A percentile compares a stretch with the other conserved stretches of the same genome.
phyloP scores from a whole-genome alignment of 73 alveolate species.

The Paramecium sexaurelia region DNA sequence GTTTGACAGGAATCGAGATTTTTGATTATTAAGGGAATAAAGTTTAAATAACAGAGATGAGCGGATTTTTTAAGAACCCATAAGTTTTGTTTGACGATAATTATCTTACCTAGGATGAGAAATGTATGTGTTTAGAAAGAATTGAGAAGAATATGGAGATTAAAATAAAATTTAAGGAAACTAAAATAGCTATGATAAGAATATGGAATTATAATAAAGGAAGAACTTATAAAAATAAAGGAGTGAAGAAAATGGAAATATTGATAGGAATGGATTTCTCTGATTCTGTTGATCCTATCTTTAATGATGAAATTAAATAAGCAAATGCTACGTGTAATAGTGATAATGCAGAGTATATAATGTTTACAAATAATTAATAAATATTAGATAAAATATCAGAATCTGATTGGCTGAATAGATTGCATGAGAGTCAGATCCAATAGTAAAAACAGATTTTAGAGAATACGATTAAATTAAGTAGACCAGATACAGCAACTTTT shows the following conservation, averaged over 20 bases:
- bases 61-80: conserved; percentile 71
- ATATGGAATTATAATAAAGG: conserved; percentile 90
- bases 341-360: conserved; percentile 75
- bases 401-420: conserved; percentile 81
- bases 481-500: conserved; percentile 33
- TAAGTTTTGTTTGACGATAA: conserved; percentile 76
- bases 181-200: conserved; percentile 79
- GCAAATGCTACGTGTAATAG: conserved; percentile 78
- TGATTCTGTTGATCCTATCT: conserved; percentile 53
- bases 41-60: background rate
- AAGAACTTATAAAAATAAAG: conserved; percentile 83
- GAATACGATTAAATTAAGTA: background rate
- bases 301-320: conserved; percentile 78
- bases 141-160: conserved; percentile 22
- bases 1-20: conserved; percentile 79
- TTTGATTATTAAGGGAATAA: conserved; percentile 74
- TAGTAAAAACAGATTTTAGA: conserved; percentile 54
- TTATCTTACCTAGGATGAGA: conserved; percentile 71
- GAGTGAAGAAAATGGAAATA: conserved; percentile 75
- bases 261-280: conserved; percentile 63
- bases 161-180: background rate
- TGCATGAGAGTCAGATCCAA: conserved; percentile 54
- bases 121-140: conserved; percentile 78
- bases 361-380: conserved; percentile 78
- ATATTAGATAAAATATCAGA: conserved; percentile 74